Evolutionary conservation across 768 basidiomycete species (phyloP).

Genomic region (Hortiboletus campestris): DNA sequence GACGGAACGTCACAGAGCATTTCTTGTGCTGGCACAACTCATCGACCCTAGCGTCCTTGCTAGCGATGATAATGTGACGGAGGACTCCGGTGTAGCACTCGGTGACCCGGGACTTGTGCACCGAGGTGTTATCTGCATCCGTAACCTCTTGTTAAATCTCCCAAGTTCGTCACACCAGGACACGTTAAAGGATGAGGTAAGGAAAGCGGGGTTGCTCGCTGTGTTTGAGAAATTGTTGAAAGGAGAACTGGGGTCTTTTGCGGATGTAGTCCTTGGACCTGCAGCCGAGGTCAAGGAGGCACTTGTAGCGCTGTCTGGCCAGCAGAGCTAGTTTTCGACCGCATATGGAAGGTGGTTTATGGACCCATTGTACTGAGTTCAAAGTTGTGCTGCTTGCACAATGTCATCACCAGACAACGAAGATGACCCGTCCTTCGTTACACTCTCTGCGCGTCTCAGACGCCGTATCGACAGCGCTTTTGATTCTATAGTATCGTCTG

Average conservation of each 20-base stretch:
- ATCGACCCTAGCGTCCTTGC: slow-evolving; percentile 54
- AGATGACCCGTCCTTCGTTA: slow-evolving; percentile 36
- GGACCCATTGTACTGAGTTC: neutral
- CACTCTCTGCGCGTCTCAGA: slow-evolving; percentile 43
- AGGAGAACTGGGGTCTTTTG: slow-evolving; percentile 34
- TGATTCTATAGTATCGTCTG: slow-evolving; percentile 25
- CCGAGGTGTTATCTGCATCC: slow-evolving; percentile 73
- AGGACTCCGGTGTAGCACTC: slow-evolving; percentile 28
- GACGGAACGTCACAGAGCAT: slow-evolving; percentile 57
- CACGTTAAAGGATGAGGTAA: slow-evolving; percentile 49
- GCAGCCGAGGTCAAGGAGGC: slow-evolving; percentile 51
- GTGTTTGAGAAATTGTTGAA: slow-evolving; percentile 53
- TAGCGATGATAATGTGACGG: slow-evolving; percentile 34
- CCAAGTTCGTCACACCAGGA: slow-evolving; percentile 38
- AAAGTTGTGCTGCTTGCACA: neutral
- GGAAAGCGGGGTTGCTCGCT: slow-evolving; percentile 49
- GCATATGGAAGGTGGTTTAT: neutral
- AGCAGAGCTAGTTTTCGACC: neutral
- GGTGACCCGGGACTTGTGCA: slow-evolving; percentile 65
- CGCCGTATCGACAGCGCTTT: slow-evolving; percentile 54
- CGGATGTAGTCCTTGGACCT: slow-evolving; percentile 43
- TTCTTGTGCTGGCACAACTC: slow-evolving; percentile 65
- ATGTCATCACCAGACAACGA: slow-evolving; percentile 15
- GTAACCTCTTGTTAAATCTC: slow-evolving; percentile 57
- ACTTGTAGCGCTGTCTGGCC: slow-evolving; percentile 29